Evolutionary conservation across 495 filamentous ascomycete species (phyloP), one percentile per base, ranked within the genome.

Genomic region (Hypoxylon fragiforme): DNA sequence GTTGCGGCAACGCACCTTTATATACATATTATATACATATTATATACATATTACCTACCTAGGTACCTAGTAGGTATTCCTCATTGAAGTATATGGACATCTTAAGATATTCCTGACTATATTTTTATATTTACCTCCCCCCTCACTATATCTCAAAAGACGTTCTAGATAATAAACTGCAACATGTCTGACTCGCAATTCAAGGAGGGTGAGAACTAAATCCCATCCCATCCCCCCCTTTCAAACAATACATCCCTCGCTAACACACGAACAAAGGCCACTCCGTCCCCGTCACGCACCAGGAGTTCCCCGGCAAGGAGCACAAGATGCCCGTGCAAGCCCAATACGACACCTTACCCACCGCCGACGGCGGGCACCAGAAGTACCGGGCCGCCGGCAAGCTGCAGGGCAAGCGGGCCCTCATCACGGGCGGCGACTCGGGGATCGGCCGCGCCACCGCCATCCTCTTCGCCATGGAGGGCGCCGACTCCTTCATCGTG

Each of bases 401-500:
- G 71, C 79, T 94, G 1, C 62, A 74, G 49, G 86, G 82, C 53
- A 89, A 87, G 68, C 86, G 83, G 16, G 88, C 88, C 16, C 70
- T 94, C 26, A 94, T 94, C 59, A 92, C 89, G 1, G 89, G 89
- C 12, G 90, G 90, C 11, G 89, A 94, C 65, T 87, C 81, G 4
- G 89, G 90, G 12, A 94, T 94, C 60, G 89, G 90, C 12, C 85
- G 89, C 6, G 85, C 89, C 0, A 81, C 86, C 12, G 87, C 89
- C 0, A 83, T 92, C 12, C 75, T 95, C 0, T 92, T 85, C 49
- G 89, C 90, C 14, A 86, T 91, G 82, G 90, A 94, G 68, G 90
- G 90, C 3, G 89, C 90, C 9, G 82, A 86, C 36, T 82, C 80
- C 38, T 72, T 88, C 12, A 91, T 95, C 51, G 81, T 79, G 12